Evolutionary conservation across 257 asterid genomes (phyloP).

Genomic region (Eucommia ulmoides): DNA sequence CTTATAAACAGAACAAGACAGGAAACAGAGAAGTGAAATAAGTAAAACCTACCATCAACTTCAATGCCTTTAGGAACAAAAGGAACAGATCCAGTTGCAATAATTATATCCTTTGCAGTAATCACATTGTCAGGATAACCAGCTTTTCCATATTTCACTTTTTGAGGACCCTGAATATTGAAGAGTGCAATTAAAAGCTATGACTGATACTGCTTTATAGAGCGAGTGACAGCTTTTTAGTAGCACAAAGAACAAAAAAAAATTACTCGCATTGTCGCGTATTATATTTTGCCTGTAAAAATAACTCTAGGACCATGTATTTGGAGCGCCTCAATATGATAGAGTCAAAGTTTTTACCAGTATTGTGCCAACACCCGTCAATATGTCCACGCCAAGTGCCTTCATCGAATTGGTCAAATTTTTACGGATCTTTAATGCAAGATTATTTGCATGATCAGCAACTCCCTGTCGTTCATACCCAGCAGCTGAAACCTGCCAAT

Average conservation of each 20-base stretch:
- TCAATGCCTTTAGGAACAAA: constrained; percentile 90
- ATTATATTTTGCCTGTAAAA: too few species aligned
- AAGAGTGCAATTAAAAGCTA: too few species aligned
- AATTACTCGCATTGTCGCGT: too few species aligned
- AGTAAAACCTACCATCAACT: constrained; percentile 98
- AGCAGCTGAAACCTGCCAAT: constrained; percentile 73
- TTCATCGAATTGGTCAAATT: constrained; percentile 88
- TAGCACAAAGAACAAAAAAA: too few species aligned
- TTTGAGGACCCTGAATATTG: constrained; percentile 93
- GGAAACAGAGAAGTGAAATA: too few species aligned
- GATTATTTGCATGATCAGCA: constrained; percentile 85
- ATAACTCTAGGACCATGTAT: too few species aligned
- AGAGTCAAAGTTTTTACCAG: too few species aligned
- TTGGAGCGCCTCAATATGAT: too few species aligned
- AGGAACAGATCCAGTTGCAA: constrained; percentile 93
- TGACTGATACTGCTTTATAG: too few species aligned
- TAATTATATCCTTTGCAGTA: constrained; percentile 82
- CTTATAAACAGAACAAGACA: too few species aligned
- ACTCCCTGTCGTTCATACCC: constrained; percentile 89
- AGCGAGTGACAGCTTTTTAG: too few species aligned
- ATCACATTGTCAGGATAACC: constrained; percentile 49
- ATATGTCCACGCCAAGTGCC: constrained; percentile 89
- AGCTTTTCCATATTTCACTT: constrained; percentile 62
- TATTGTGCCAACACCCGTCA: constrained; percentile 79
- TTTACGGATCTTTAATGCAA: constrained; percentile 80